A percentile compares a stretch with the other conserved stretches of the same genome.
Evolutionary conservation across 1,284 basidiomycete genomes (phyloP).

Genomic region (Microstroma glucosiphilum): DNA sequence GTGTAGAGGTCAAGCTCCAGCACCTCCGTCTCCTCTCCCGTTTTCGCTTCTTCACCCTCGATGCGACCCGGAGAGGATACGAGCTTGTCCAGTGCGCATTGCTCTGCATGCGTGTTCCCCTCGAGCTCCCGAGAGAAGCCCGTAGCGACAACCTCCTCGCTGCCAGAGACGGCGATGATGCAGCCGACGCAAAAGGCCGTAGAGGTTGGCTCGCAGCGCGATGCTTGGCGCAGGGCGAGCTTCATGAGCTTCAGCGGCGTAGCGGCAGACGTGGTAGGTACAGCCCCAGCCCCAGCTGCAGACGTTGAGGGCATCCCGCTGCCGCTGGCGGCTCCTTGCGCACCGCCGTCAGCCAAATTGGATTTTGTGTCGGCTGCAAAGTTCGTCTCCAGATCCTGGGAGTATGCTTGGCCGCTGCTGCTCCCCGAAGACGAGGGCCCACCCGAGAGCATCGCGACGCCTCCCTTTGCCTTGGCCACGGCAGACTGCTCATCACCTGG

Average conservation of each 20-base stretch:
- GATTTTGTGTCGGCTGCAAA: neutral
- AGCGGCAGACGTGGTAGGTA: neutral
- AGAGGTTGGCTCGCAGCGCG: slow-evolving; percentile 64
- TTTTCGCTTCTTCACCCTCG: neutral
- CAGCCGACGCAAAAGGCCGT: slow-evolving; percentile 95
- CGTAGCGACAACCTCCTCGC: slow-evolving; percentile 59
- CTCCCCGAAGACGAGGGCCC: neutral
- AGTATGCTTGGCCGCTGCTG: neutral
- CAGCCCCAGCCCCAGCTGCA: neutral
- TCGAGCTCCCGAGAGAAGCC: slow-evolving; percentile 83
- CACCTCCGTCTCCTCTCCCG: neutral
- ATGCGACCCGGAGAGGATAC: neutral
- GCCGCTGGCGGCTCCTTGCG: too few species aligned
- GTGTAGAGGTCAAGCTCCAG: slow-evolving; percentile 72
- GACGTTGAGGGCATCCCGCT: too few species aligned
- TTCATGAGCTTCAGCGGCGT: slow-evolving; percentile 55
- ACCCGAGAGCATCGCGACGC: too few species aligned
- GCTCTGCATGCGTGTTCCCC: slow-evolving; percentile 96
- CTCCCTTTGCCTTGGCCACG: neutral
- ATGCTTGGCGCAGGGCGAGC: slow-evolving; percentile 66
- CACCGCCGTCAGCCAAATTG: neutral
- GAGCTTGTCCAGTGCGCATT: slow-evolving; percentile 76
- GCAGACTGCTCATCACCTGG: neutral
- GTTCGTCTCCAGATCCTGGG: neutral
- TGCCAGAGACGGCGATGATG: slow-evolving; percentile 60